phyloP scores from a whole-genome alignment of 805 yeast genomes.

The Candida chilensis region DNA sequence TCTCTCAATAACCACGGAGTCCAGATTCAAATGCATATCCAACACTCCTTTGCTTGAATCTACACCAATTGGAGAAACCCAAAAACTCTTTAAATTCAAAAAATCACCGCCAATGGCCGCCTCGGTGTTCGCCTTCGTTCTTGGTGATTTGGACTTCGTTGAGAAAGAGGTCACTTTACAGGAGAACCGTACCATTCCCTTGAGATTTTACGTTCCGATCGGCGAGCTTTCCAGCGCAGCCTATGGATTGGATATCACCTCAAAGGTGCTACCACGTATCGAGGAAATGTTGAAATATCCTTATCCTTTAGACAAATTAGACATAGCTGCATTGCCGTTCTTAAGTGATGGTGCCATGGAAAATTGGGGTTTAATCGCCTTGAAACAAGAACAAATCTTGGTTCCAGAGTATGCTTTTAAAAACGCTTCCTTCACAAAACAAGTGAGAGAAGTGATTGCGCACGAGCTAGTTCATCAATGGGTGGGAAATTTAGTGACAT shows the following conservation, averaged over 20 bases:
- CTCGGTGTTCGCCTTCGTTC: constrained; percentile 57
- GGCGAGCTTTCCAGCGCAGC: constrained; percentile 40
- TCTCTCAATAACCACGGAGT: constrained; percentile 35
- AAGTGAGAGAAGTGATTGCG: constrained; percentile 45
- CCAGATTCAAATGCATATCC: constrained; percentile 40
- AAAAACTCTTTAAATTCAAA: constrained; percentile 32
- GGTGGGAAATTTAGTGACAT: constrained; percentile 63
- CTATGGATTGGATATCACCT: constrained; percentile 40
- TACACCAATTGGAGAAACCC: constrained; percentile 8
- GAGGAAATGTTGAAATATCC: constrained; percentile 29
- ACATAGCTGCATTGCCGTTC: constrained; percentile 61
- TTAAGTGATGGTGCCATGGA: constrained; percentile 77
- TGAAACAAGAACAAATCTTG: constrained; percentile 42
- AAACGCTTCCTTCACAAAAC: constrained; percentile 15
- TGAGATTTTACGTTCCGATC: constrained; percentile 45
- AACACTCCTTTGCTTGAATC: constrained; percentile 25
- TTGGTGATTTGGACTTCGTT: constrained; percentile 58
- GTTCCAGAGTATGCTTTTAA: constrained; percentile 14
- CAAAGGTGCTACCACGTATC: constrained; percentile 37
- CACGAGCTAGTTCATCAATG: constrained; percentile 79
- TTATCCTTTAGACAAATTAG: constrained; percentile 59
- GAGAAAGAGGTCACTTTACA: constrained; percentile 20
- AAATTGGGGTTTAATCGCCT: constrained; percentile 62
- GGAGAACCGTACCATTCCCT: constrained; percentile 17
- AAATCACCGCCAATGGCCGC: constrained; percentile 51